These are phyloP conservation scores for Chalaropsis ovoidea DNA, from an alignment of 2,329 filamentous ascomycete genomes.

Conservation along the genomic window DNA sequence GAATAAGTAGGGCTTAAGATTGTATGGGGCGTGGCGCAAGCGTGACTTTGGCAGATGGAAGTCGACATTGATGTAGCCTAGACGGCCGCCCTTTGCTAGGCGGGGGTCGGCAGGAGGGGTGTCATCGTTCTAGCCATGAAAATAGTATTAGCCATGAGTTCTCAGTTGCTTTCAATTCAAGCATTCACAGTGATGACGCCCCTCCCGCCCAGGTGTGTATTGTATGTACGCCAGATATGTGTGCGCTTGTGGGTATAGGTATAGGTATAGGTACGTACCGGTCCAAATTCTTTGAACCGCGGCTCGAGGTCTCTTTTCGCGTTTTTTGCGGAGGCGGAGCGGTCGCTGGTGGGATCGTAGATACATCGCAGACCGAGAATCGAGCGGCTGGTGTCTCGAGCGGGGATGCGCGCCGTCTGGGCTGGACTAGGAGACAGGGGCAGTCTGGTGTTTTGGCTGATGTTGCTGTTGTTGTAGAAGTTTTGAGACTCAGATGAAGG, in stretches of 20 bases:
- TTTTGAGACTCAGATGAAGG: conserved; percentile 27
- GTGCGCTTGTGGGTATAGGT: conserved; percentile 36
- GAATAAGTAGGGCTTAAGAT: conserved; percentile 69
- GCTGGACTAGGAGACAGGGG: conserved; percentile 22
- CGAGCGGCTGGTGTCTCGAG: conserved; percentile 46
- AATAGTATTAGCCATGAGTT: conserved; percentile 33
- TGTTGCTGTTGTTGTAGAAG: conserved; percentile 28
- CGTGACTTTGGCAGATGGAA: conserved; percentile 62
- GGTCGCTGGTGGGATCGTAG: conserved; percentile 51
- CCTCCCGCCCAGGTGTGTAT: conserved; percentile 34
- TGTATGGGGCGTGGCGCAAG: conserved; percentile 63
- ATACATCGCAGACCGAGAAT: conserved; percentile 49
- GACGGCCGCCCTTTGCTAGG: conserved; percentile 55
- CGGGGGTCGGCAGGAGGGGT: conserved; percentile 73
- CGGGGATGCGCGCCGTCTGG: conserved; percentile 39
- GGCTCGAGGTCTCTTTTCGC: conserved; percentile 50
- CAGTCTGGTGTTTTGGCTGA: conserved; percentile 28
- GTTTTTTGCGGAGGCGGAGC: conserved; percentile 37
- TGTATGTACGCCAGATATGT: conserved; percentile 22
- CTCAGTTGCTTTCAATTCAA: conserved; percentile 17
- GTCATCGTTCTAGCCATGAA: conserved; percentile 62
- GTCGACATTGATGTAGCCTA: conserved; percentile 59
- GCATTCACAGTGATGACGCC: conserved; percentile 45
- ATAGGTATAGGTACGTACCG: conserved; percentile 52
- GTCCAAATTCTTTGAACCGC: conserved; percentile 53